Evolutionary conservation across 371 early-diverging fungal species (phyloP).

Genomic region (Entomophthora muscae): DNA sequence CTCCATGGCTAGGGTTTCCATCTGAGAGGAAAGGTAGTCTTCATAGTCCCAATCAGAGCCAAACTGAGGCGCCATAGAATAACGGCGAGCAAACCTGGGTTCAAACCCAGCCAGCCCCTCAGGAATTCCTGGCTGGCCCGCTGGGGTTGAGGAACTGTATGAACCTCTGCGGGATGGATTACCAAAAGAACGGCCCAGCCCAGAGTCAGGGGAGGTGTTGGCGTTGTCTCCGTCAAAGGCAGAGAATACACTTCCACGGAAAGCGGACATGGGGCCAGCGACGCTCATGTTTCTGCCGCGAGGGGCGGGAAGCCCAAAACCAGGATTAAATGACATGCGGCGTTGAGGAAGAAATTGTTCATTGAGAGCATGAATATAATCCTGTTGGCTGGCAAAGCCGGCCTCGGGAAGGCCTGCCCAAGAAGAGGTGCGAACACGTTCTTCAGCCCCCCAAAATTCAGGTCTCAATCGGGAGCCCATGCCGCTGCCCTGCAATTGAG

Average conservation of each 20-base stretch:
- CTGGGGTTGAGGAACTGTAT: neutral
- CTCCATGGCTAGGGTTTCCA: neutral
- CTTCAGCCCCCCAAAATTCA: neutral
- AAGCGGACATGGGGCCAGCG: neutral
- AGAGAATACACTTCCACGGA: neutral
- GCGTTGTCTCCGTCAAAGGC: neutral
- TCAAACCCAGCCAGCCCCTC: neutral
- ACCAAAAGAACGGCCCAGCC: neutral
- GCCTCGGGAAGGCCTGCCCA: neutral
- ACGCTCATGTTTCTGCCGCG: neutral
- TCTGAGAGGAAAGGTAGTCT: neutral
- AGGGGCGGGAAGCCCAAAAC: neutral
- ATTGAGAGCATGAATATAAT: neutral
- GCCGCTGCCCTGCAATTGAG: neutral
- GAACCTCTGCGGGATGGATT: neutral
- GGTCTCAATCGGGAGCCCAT: neutral
- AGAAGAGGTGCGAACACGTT: neutral
- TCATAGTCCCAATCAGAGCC: neutral
- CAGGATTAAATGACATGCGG: constrained; percentile 7
- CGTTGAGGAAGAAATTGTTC: neutral
- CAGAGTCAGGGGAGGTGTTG: neutral
- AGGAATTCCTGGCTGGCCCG: neutral
- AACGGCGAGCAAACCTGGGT: neutral
- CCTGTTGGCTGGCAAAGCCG: neutral
- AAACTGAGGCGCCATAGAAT: constrained; percentile 1